A percentile compares a stretch with the other conserved stretches of the same genome.
phyloP scores from a whole-genome alignment of 2,329 filamentous ascomycete species.

The Stachybotrys chlorohalonatus region DNA sequence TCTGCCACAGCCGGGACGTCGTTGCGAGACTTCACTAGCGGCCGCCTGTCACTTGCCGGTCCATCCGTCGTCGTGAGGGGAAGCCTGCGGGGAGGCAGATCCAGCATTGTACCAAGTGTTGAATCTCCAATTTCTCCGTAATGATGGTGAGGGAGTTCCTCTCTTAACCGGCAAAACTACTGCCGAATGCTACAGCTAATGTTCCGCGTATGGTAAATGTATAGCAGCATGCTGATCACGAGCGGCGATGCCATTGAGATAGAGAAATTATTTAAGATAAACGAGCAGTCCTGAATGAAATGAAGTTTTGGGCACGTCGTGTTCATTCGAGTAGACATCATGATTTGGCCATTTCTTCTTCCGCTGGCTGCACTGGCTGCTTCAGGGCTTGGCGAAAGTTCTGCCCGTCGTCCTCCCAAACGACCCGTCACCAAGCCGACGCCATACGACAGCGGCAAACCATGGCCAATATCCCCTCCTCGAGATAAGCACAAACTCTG shows the following conservation, averaged over 20 bases:
- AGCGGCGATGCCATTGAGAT: too few species aligned
- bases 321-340: not conserved
- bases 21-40: too few species aligned
- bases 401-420: not conserved
- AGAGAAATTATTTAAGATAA: too few species aligned
- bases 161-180: not conserved
- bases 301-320: too few species aligned
- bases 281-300: too few species aligned
- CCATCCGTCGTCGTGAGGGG: not conserved
- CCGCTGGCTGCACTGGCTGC: not conserved
- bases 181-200: not conserved
- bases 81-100: not conserved
- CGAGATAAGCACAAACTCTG: conserved; percentile 7
- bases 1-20: too few species aligned
- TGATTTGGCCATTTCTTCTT: not conserved
- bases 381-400: not conserved
- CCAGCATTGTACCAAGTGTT: not conserved
- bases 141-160: not conserved
- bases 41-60: not conserved
- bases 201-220: not conserved
- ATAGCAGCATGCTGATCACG: not conserved
- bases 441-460: conserved; percentile 9
- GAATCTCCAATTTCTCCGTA: not conserved
- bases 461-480: conserved; percentile 8
- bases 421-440: conserved; percentile 4